Evolutionary conservation across 306 rosid species (phyloP), one percentile per base, ranked within the genome.

Genomic region (Mimosa pudica): DNA sequence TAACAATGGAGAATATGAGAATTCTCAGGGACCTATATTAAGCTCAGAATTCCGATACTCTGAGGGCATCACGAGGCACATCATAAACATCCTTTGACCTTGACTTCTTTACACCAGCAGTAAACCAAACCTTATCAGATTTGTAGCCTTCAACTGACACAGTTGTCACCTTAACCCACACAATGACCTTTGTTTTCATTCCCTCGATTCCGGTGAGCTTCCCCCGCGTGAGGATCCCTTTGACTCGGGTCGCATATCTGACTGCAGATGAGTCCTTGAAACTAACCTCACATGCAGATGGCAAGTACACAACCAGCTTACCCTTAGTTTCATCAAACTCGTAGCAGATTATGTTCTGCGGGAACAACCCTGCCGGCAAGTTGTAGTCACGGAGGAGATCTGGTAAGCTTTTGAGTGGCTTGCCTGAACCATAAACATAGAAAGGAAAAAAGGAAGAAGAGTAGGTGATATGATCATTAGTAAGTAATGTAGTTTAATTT

Each of bases 341-440:
- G 5, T 87, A 90, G 76, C 97, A 86, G 73, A 88, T 90, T 83
- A 88, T 86, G 82, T 91, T 95, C 82, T 85, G 94, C 0, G 99
- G 99, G 76, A 95, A 95, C 42, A 95, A 90, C 49, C 99, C 99
- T 0, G 91, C 84, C 0, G 99, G 99, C 78, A 95, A 82, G 83
- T 91, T 95, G 92, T 90, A 91, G 67, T 95, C 99, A 0, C 89
- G 92, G 57, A 95, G 99, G 71, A 95, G 97, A 70, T 95, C 98
- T 0, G 98, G 89, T 78, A 95, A 88, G 85, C 92, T 82, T 77
- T 91, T 95, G 16, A 67, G 77, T 3, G 98, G 96, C 84, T 83
- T 91, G 66, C 99, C 99, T 95, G 89, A 69, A 55, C 73, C 44
- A 74, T 49, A 8, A 36, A 36, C 58, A 82, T 73, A 68, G 77